Conservation (phyloP, 1,284 basidiomycete species). For the Coniferiporia sulphurascens region DNA sequence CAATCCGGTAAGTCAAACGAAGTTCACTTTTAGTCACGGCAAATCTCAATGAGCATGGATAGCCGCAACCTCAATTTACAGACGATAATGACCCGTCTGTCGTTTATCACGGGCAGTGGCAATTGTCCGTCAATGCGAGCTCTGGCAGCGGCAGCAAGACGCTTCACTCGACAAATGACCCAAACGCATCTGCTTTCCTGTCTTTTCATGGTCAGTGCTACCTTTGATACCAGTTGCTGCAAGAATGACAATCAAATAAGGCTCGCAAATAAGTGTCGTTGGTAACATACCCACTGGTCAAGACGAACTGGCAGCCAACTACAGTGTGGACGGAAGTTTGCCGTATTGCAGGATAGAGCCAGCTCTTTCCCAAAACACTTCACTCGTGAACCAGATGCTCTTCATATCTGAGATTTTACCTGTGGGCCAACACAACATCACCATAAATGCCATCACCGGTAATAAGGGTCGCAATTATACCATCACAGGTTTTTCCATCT, state of each 20-base stretch:
- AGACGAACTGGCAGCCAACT: constrained; percentile 10
- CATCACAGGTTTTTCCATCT: background rate
- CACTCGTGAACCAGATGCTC: background rate
- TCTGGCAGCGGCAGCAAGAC: background rate
- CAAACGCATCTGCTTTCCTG: background rate
- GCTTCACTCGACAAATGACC: background rate
- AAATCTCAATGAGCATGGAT: background rate
- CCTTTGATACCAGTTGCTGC: background rate
- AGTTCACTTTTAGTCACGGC: background rate
- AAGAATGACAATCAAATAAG: background rate
- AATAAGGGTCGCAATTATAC: background rate
- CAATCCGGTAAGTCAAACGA: background rate
- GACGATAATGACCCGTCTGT: background rate
- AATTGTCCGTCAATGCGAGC: background rate
- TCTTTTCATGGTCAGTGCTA: background rate
- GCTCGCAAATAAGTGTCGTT: constrained; percentile 4
- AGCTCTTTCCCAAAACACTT: background rate
- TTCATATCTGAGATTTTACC: background rate
- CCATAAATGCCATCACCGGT: background rate
- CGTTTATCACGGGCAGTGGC: background rate
- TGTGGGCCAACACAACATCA: background rate
- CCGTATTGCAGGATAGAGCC: background rate
- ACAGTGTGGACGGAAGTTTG: constrained; percentile 8
- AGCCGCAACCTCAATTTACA: background rate
- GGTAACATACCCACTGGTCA: constrained; percentile 8